phyloP scores from a whole-genome alignment of 768 basidiomycete species.

The Coprinopsis cinerea region DNA sequence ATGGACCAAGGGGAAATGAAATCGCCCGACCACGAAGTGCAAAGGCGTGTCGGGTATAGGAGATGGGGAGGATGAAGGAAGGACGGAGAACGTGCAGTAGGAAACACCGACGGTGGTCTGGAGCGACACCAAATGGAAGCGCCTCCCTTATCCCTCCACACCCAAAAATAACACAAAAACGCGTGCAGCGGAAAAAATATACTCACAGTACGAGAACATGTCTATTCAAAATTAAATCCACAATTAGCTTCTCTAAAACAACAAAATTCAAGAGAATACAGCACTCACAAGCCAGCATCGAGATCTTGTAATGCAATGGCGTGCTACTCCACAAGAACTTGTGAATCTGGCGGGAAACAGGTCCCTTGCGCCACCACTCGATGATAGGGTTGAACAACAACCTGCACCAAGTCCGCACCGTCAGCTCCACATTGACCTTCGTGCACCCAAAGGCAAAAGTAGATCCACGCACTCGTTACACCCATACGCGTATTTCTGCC shows the following conservation, averaged over 20 bases:
- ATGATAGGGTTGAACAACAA: conserved; percentile 79
- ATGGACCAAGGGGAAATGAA: no score
- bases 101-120: no score
- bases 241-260: background rate
- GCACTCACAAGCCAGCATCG: conserved; percentile 59
- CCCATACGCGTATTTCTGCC: conserved; percentile 75
- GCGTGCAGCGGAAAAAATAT: background rate
- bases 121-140: no score
- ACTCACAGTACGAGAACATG: conserved; percentile 50
- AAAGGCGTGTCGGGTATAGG: no score
- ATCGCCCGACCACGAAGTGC: no score
- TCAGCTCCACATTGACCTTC: no score
- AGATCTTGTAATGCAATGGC: conserved; percentile 79
- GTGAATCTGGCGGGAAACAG: conserved; percentile 71
- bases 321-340: conserved; percentile 69
- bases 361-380: conserved; percentile 72
- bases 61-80: no score
- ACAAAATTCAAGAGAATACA: conserved; percentile 3
- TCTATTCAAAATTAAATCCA: conserved; percentile 22
- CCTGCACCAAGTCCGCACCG: conserved; percentile 32
- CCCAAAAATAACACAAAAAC: no score
- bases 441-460: no score
- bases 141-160: background rate
- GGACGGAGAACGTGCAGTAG: no score
- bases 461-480: conserved; percentile 49